Base-by-base conservation (phyloP, 306 rosid genomes). In the Pterocarpus santalinus region DNA sequence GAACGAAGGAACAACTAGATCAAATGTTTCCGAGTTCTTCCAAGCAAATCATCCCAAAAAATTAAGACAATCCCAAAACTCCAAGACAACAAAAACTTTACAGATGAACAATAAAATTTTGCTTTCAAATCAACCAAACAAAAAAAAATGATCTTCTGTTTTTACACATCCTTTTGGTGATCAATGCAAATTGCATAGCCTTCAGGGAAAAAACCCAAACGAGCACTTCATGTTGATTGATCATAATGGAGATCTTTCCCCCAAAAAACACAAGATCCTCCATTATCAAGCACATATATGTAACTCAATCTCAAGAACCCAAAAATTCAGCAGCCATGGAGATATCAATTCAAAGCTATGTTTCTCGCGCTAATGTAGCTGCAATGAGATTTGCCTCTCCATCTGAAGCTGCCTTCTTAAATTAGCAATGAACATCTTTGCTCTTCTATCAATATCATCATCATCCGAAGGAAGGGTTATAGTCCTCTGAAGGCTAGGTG, bases 351-450 rank as follows among this genome's bases (percentile, higher is more conserved):
- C 65, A 61, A 71, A 90, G 82, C 92, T 87, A 69, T 75, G 79
- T 44, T 65, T 87, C 22, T 82, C 69, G 56, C 82, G 8, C 61
- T 91, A 91, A 1, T 86, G 89, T 7, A 95, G 89, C 84, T 95
- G 86, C 64, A 93, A 76, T 0, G 96, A 93, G 22, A 91, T 78
- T 68, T 95, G 99, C 22, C 98, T 85, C 69, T 95, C 99, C n/a
- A 95, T 71, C 71, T 10, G 84, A 88, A 95, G 97, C 64, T 90
- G 97, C 1, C 80, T 83, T 34, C 90, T 82, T 81, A 95, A 95
- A 60, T 90, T 95, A 30, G 82, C 68, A 1, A 93, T 95, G 51
- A 95, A 95, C 76, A 80, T 81, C 51, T 95, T 98, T 0, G 98
- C 91, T 35, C 88, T 91, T 41, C 57, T 82, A 72, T 95, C 90